A percentile compares a stretch with the other conserved stretches of the same genome.
phyloP scores from a whole-genome alignment of 2,329 filamentous ascomycete species.

The Fusarium haematococcum region DNA sequence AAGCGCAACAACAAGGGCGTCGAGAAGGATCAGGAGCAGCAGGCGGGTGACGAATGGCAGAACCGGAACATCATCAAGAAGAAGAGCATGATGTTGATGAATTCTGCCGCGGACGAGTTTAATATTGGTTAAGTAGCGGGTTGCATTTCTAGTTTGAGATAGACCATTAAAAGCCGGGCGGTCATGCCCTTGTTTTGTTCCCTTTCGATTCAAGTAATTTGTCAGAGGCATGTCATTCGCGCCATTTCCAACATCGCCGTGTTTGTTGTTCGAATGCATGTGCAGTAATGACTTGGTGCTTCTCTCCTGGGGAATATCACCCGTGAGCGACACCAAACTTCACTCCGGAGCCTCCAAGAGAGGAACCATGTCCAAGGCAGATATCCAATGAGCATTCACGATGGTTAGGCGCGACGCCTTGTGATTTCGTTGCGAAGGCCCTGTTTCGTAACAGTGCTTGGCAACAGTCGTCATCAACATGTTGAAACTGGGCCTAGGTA shows the following conservation, averaged over 20 bases:
- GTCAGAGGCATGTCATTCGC: neutral
- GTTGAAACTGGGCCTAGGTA: neutral
- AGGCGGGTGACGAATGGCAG: constrained; percentile 45
- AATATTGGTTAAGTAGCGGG: constrained; percentile 67
- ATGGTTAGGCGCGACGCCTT: neutral
- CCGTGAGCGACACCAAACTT: neutral
- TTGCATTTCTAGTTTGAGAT: constrained; percentile 31
- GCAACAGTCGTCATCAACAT: neutral
- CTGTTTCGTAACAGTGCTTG: neutral
- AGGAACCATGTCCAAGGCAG: neutral
- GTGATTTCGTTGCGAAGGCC: neutral
- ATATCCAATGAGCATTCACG: neutral
- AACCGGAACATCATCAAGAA: constrained; percentile 63
- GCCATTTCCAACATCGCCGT: rapidly evolving
- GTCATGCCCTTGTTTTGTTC: constrained; percentile 9
- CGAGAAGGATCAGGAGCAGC: constrained; percentile 53
- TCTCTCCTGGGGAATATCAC: neutral
- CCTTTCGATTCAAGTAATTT: neutral
- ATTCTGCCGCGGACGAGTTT: constrained; percentile 73
- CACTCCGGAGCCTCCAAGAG: neutral
- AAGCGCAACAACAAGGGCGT: constrained; percentile 50
- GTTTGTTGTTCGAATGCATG: neutral
- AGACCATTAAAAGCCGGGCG: constrained; percentile 33
- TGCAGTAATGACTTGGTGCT: neutral
- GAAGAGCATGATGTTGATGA: constrained; percentile 75